Evolutionary conservation across 305 asterid species (phyloP).

Genomic region (Rubia occidens): DNA sequence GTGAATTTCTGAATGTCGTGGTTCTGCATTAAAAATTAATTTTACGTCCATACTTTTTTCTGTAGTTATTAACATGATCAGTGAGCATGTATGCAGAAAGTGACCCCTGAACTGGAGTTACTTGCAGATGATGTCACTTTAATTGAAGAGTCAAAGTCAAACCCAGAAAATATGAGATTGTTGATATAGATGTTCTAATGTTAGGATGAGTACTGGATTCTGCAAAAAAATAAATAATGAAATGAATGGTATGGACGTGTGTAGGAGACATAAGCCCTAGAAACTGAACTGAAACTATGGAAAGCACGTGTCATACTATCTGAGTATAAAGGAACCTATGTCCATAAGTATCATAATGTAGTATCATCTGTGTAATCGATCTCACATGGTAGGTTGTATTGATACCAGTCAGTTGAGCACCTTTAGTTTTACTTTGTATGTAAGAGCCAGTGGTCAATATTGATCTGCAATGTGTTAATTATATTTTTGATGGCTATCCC

Average conservation of each 20-base stretch:
- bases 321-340: neutral
- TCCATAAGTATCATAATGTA: neutral
- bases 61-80: neutral
- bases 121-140: no score
- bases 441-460: neutral
- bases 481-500: conserved; percentile 16
- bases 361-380: neutral
- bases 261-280: neutral
- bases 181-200: no score
- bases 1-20: neutral
- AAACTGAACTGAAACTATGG: neutral
- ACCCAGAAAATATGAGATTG: neutral
- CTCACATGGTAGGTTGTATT: no score
- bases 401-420: neutral
- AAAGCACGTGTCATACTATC: no score
- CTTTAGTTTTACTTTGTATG: neutral
- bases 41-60: neutral
- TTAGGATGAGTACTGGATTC: neutral
- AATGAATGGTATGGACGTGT: neutral
- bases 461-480: conserved; percentile 1
- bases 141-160: neutral
- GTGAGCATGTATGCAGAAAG: no score
- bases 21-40: neutral
- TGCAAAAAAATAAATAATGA: neutral
- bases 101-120: no score